Evolutionary conservation across 2,329 filamentous ascomycete species (phyloP), one percentile per base, ranked within the genome.

Genomic region (Trichoderma gracile): DNA sequence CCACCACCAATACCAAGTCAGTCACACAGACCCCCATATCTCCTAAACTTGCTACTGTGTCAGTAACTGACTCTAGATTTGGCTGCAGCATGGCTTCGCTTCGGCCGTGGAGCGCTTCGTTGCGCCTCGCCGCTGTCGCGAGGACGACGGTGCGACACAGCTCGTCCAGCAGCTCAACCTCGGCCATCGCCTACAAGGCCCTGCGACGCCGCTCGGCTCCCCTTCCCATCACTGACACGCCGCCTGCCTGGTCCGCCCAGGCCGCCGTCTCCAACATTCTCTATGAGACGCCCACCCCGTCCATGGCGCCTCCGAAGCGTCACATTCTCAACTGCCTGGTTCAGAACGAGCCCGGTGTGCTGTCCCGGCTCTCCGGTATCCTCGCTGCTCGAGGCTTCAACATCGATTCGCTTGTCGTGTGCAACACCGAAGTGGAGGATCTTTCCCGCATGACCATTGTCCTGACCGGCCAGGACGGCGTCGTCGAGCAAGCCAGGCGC

Each of bases 381-480:
- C 84, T 99, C 40, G 95, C 95, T 14, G 95, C 95, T 49, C 88
- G 95, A 65, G 95, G 95, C 69, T 99, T 99, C 87, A 99, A 99
- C 82, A 99, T 99, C 73, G 95, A 99, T 84, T 96, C 91, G 62
- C 83, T 99, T 68, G 95, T 99, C 63, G 95, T 99, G 67, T 99
- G 95, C 83, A 95, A 91, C 79, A 99, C 95, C 67, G 95, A 99
- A 79, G 93, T 99, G 27, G 91, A 94, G 72, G 95, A 99, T 74
- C 84, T 99, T 60, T 97, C 92, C 40, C 93, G 95, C 75, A 99
- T 99, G 95, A 99, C 95, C 64, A 98, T 99, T 73, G 95, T 99
- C 69, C 84, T 99, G 59, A 93, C 93, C 63, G 95, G 95, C 15
- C 93, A 97, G 79, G 95, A 98, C 73, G 94, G 94, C 62, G 94